Evolutionary conservation across 768 basidiomycete species (phyloP).

Genomic region (Rubroboletus satanas): DNA sequence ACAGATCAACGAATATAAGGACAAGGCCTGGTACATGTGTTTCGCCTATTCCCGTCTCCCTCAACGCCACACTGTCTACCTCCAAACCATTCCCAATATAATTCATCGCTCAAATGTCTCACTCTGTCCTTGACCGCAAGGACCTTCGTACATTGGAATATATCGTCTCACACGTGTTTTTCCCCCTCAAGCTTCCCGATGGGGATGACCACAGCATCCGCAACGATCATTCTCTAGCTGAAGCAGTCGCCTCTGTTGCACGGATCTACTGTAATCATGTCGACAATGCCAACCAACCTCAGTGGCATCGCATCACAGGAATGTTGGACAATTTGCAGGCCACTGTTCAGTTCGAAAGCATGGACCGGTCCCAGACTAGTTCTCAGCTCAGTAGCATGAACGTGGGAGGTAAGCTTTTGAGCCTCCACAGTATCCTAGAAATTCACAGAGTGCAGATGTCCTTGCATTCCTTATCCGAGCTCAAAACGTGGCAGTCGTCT

Average conservation of each 20-base stretch:
- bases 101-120: slow-evolving; percentile 1
- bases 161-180: slow-evolving; percentile 41
- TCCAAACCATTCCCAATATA: neutral
- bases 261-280: slow-evolving; percentile 15
- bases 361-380: slow-evolving; percentile 6
- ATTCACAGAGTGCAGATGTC: slow-evolving; percentile 27
- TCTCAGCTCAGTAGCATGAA: slow-evolving; percentile 10
- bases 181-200: slow-evolving; percentile 41
- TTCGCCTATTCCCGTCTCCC: neutral
- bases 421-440: too few species aligned
- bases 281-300: neutral
- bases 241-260: slow-evolving; percentile 17
- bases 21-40: neutral
- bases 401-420: slow-evolving; percentile 1
- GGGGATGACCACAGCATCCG: slow-evolving; percentile 28
- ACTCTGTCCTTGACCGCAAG: neutral
- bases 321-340: slow-evolving; percentile 31
- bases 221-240: slow-evolving; percentile 28
- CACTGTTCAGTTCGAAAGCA: slow-evolving; percentile 7
- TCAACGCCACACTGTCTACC: neutral
- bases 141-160: slow-evolving; percentile 22
- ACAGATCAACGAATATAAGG: neutral
- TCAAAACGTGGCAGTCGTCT: slow-evolving; percentile 43
- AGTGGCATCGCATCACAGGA: slow-evolving; percentile 30
- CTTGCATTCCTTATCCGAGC: slow-evolving; percentile 24